phyloP scores from a whole-genome alignment of 768 basidiomycete genomes.

The Phylloporus rhodoxanthus region DNA sequence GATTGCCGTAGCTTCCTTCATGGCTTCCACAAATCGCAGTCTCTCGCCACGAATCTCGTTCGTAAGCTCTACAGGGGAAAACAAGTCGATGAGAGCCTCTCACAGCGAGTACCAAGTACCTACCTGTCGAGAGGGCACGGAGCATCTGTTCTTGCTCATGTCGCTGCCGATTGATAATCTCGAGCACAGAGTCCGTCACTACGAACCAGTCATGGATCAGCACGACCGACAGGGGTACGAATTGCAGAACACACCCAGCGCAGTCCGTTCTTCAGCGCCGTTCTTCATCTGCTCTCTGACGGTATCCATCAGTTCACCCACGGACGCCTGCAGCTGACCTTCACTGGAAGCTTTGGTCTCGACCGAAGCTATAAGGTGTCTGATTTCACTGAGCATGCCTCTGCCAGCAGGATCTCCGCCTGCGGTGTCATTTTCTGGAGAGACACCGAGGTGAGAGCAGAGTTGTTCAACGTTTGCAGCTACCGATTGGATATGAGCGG shows the following conservation, averaged over 20 bases:
- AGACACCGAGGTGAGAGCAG: constrained; percentile 45
- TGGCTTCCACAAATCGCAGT: constrained; percentile 86
- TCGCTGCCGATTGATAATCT: constrained; percentile 62
- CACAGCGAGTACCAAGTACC: constrained; percentile 4
- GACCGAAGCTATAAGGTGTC: constrained; percentile 30
- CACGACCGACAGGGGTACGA: constrained; percentile 4
- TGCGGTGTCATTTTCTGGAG: constrained; percentile 15
- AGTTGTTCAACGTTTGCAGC: constrained; percentile 57
- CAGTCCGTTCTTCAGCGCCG: constrained; percentile 36
- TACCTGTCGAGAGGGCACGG: constrained; percentile 59
- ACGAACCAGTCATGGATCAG: constrained; percentile 8
- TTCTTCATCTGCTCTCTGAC: constrained; percentile 38
- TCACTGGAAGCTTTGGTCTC: constrained; percentile 29
- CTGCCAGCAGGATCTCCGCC: constrained; percentile 7
- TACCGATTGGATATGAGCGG: constrained; percentile 61
- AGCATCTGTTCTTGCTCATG: constrained; percentile 70
- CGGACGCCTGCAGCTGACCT: constrained; percentile 28
- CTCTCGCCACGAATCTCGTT: constrained; percentile 83
- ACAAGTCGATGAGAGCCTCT: not conserved
- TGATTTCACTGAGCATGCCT: constrained; percentile 34
- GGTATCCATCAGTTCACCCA: constrained; percentile 34
- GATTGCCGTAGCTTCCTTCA: constrained; percentile 87
- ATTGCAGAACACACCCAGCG: constrained; percentile 29
- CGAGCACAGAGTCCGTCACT: constrained; percentile 56
- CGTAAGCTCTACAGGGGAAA: constrained; percentile 52